These are phyloP conservation scores for Ogataea sp. DNA, from an alignment of 805 yeast genomes.

Conservation along the genomic window DNA sequence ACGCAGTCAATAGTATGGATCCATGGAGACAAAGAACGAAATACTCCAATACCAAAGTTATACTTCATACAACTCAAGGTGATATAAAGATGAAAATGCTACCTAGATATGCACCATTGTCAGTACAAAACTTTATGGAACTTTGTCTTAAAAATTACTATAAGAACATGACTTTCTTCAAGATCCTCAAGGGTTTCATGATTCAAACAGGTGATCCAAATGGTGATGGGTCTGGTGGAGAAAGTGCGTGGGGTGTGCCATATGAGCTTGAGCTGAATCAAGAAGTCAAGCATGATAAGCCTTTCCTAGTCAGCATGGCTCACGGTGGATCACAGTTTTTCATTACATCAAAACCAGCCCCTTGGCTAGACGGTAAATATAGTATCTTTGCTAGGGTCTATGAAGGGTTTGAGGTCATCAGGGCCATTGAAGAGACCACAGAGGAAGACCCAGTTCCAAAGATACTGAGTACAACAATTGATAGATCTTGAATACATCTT, in stretches of 20 bases:
- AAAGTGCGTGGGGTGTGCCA: slow-evolving; percentile 24
- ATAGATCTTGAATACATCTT: background rate
- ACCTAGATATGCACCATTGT: slow-evolving; percentile 29
- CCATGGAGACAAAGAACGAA: slow-evolving; percentile 2
- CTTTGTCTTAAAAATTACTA: slow-evolving; percentile 30
- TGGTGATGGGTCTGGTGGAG: slow-evolving; percentile 34
- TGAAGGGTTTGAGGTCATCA: slow-evolving; percentile 40
- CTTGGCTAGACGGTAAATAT: slow-evolving; percentile 50
- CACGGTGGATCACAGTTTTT: slow-evolving; percentile 56
- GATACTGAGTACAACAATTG: slow-evolving; percentile 1
- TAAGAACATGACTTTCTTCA: slow-evolving; percentile 32
- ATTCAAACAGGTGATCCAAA: slow-evolving; percentile 52
- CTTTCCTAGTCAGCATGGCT: slow-evolving; percentile 54
- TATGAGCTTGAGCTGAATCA: slow-evolving; percentile 43
- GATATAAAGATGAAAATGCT: slow-evolving; percentile 31
- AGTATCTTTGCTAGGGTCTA: slow-evolving; percentile 50
- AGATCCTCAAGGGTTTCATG: slow-evolving; percentile 49
- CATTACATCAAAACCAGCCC: slow-evolving; percentile 25
- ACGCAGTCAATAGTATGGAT: background rate
- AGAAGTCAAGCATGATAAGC: slow-evolving; percentile 38
- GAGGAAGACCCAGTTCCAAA: slow-evolving; percentile 33
- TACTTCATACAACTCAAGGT: slow-evolving; percentile 33
- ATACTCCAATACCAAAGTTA: slow-evolving; percentile 8
- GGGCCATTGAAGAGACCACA: slow-evolving; percentile 36
- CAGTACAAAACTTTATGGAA: slow-evolving; percentile 32